Evolutionary conservation across 495 filamentous ascomycete species (phyloP).

Genomic region (Hypoxylon perforatum): DNA sequence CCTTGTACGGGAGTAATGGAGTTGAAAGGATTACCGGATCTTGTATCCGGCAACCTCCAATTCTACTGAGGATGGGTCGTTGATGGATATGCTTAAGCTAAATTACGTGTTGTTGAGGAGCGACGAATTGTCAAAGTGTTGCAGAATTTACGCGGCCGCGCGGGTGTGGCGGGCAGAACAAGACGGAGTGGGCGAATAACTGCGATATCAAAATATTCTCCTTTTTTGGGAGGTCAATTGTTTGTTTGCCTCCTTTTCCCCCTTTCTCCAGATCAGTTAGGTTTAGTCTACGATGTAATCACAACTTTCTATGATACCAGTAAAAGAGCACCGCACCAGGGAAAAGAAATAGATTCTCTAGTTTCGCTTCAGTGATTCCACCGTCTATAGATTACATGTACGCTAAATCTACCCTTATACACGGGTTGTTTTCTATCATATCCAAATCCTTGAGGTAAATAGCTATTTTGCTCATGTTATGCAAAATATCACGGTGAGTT

Average conservation of each 20-base stretch:
- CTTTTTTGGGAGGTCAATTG: slow-evolving; percentile 36
- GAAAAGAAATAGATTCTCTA: slow-evolving; percentile 1
- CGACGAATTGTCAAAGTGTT: slow-evolving; percentile 16
- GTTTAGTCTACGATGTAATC: slow-evolving; percentile 51
- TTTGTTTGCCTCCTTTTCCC: slow-evolving; percentile 9
- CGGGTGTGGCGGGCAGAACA: slow-evolving; percentile 5
- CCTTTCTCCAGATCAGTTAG: slow-evolving; percentile 46
- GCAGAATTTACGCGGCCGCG: too few relatives aligned
- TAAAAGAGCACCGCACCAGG: slow-evolving; percentile 24
- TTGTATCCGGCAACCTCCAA: slow-evolving; percentile 20
- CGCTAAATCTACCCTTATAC: too few relatives aligned
- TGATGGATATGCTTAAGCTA: slow-evolving; percentile 38
- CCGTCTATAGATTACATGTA: not conserved
- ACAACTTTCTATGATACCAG: slow-evolving; percentile 49
- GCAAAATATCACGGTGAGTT: too few relatives aligned
- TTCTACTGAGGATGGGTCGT: slow-evolving; percentile 24
- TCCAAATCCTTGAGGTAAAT: too few relatives aligned
- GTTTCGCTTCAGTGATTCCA: not conserved
- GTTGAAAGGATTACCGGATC: slow-evolving; percentile 30
- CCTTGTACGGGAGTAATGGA: slow-evolving; percentile 41
- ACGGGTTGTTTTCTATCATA: not conserved
- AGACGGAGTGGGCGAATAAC: not conserved
- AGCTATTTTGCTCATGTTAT: too few relatives aligned
- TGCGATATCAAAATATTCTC: slow-evolving; percentile 44
- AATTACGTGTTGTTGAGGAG: slow-evolving; percentile 18